Conservation (phyloP, 179 eudicot genomes). For the Silene coronaria region DNA sequence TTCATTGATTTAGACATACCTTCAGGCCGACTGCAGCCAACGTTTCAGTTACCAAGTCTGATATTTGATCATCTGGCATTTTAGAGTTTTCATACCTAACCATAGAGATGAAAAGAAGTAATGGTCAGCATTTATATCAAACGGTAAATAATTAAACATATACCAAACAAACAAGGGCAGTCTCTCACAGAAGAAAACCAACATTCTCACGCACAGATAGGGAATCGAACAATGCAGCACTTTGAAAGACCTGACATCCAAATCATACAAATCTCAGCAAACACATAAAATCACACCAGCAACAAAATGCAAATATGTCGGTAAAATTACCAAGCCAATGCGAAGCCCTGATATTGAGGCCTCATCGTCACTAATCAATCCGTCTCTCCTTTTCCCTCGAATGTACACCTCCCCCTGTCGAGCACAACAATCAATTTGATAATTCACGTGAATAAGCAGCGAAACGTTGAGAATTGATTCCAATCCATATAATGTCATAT, state of each 20-base stretch:
- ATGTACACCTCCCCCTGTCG: constrained; percentile 74
- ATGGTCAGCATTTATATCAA: neutral
- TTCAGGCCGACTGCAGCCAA: constrained; percentile 86
- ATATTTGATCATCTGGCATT: constrained; percentile 70
- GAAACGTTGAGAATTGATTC: neutral
- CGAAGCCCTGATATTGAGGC: constrained; percentile 69
- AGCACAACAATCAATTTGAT: constrained; percentile 12
- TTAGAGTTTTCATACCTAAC: constrained; percentile 74
- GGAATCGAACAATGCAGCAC: constrained; percentile 93
- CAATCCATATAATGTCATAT: too few species aligned
- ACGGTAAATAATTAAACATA: neutral
- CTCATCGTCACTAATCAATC: constrained; percentile 84
- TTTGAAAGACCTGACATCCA: constrained; percentile 75
- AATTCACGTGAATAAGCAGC: neutral
- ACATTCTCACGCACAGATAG: constrained; percentile 92
- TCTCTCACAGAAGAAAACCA: constrained; percentile 82
- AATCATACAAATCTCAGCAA: constrained; percentile 12
- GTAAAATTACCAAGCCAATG: constrained; percentile 70
- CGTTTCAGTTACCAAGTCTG: constrained; percentile 71
- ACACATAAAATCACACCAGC: neutral
- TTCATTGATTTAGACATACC: constrained; percentile 30
- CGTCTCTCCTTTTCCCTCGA: constrained; percentile 68
- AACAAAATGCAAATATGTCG: neutral
- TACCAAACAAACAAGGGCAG: constrained; percentile 13
- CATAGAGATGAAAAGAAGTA: constrained; percentile 8